A percentile compares a stretch with the other conserved stretches of the same genome.
Conservation (phyloP, 2,329 filamentous ascomycete species). For the Claviceps sorghi region DNA sequence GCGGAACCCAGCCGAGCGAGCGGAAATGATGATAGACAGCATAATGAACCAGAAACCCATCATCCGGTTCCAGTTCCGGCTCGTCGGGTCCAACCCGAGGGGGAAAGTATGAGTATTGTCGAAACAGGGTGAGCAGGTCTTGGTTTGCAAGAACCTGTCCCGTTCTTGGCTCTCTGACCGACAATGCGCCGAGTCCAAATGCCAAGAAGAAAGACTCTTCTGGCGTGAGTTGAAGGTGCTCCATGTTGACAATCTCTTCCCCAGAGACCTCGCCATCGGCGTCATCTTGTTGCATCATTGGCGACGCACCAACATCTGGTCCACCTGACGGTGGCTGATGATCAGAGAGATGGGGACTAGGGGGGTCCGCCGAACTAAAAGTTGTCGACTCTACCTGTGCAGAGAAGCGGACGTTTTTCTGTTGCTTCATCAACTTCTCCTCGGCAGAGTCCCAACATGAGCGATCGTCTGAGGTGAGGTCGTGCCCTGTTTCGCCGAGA, state of each 20-base stretch:
- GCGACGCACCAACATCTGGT: neutral
- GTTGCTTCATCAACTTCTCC: constrained; percentile 21
- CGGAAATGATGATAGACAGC: constrained; percentile 92
- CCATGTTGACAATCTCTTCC: constrained; percentile 33
- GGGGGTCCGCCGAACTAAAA: constrained; percentile 38
- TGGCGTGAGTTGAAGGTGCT: constrained; percentile 81
- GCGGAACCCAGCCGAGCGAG: constrained; percentile 85
- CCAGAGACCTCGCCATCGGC: neutral
- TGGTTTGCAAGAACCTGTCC: constrained; percentile 32
- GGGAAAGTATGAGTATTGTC: constrained; percentile 56
- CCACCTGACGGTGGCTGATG: constrained; percentile 3
- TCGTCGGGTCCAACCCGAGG: constrained; percentile 26
- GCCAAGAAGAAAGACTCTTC: constrained; percentile 87
- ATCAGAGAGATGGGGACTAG: constrained; percentile 26
- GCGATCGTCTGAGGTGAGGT: neutral
- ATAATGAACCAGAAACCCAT: constrained; percentile 76
- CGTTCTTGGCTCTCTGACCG: constrained; percentile 39
- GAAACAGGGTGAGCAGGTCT: constrained; percentile 51
- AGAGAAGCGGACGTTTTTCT: constrained; percentile 58
- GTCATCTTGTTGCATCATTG: neutral
- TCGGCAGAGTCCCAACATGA: constrained; percentile 11
- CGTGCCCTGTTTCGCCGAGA: neutral
- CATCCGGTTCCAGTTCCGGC: constrained; percentile 49
- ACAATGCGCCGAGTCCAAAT: constrained; percentile 64
- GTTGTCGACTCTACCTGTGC: constrained; percentile 51